Evolutionary conservation across 352 stramenopile species (phyloP), one percentile per base, ranked within the genome.

Genomic region (Phytophthora crassamura): DNA sequence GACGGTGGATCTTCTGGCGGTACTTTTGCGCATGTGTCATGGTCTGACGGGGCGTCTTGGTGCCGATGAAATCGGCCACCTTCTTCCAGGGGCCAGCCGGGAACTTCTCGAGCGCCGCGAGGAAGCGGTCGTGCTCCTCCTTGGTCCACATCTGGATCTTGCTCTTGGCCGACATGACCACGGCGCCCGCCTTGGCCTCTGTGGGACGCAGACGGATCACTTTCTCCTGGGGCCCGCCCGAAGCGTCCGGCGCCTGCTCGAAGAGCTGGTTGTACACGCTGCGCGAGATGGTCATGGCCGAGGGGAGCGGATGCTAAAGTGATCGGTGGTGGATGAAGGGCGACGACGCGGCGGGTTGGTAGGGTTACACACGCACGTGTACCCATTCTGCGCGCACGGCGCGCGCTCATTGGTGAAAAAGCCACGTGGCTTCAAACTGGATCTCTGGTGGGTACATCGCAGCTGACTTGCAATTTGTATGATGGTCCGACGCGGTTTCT

Each of bases 1-100:
- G 82, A 6, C 86, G 78, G 59, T 85, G 77, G 56, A 92, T 91
- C 74, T 93, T 93, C 59, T 93, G 85, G 14, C 85, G 82, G 67
- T 93, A 93, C 72, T 93, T 93, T 32, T 93, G 85, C 40, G 85
- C 85, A 55, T 93, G 85, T 0, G 85, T 93, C 85, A 93, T 93
- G 34, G 98, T 99, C 75, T 99, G 97, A 16, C 96, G 90, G 7
- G 95, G 82, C 5, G 87, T 95, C 60, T 94, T 93, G 9, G 87
- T 93, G 51, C 86, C 82, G 42, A 96, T 91, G 62, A 89, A 82
- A 41, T 91, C 86, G 4, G 86, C 82, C n/a, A 96, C 84, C 30
- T 88, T 90, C 73, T 94, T 93, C 88, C 88, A 96, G 12, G 88
- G 88, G 5, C 88, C 88, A 5, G 83, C 80, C 0, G 88, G 88